These are phyloP conservation scores for Hemileccinum rubropunctum DNA, from an alignment of 768 basidiomycete genomes.

Conservation along the genomic window DNA sequence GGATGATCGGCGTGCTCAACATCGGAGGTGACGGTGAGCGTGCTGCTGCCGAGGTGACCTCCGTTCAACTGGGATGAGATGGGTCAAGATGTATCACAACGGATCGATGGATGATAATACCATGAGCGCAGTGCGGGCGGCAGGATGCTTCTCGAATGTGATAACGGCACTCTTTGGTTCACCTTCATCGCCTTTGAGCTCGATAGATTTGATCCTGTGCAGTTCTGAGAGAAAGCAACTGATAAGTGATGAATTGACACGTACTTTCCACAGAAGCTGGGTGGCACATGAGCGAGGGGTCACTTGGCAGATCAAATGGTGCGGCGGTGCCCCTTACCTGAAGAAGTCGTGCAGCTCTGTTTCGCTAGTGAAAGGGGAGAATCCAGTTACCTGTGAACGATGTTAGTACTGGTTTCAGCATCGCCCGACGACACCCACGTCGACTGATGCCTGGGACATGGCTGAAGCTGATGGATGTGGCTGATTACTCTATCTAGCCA, in stretches of 20 bases:
- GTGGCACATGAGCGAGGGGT: slow-evolving; percentile 2
- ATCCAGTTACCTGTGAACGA: slow-evolving; percentile 59
- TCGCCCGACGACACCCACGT: slow-evolving; percentile 33
- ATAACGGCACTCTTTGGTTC: slow-evolving; percentile 58
- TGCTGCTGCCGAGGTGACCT: slow-evolving; percentile 70
- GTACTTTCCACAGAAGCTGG: slow-evolving; percentile 85
- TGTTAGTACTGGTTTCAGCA: not conserved
- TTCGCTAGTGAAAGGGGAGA: slow-evolving; percentile 65
- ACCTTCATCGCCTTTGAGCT: slow-evolving; percentile 43
- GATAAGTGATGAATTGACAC: slow-evolving; percentile 19
- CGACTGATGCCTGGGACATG: slow-evolving; percentile 26
- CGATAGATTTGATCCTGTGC: slow-evolving; percentile 64
- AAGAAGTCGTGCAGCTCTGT: slow-evolving; percentile 77
- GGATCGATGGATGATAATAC: slow-evolving; percentile 30
- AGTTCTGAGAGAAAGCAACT: slow-evolving; percentile 5
- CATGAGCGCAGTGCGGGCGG: slow-evolving; percentile 87
- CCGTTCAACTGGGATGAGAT: slow-evolving; percentile 56
- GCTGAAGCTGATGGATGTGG: not conserved
- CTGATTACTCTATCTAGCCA: slow-evolving; percentile 1
- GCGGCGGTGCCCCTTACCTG: slow-evolving; percentile 54
- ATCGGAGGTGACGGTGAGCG: slow-evolving; percentile 71
- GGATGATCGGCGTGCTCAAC: slow-evolving; percentile 55
- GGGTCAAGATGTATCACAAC: not conserved
- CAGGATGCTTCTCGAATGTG: slow-evolving; percentile 78
- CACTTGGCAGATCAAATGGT: not conserved